A percentile compares a stretch with the other conserved stretches of the same genome.
These are phyloP conservation scores for Puya raimondii DNA, from an alignment of 176 grass and related monocot species.

Conservation along the genomic window DNA sequence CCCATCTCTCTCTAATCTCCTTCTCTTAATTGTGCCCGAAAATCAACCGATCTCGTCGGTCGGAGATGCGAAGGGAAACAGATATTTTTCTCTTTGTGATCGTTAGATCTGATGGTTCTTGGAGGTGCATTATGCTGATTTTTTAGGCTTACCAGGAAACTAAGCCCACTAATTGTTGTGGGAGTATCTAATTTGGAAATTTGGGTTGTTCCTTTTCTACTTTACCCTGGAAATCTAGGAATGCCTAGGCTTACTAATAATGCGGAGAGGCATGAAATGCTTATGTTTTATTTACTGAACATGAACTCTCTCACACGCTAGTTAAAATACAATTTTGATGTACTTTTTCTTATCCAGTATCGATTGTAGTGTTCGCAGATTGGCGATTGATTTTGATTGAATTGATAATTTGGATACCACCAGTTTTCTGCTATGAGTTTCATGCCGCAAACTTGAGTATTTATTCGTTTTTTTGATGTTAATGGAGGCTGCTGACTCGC, in stretches of 20 bases:
- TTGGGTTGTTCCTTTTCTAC: background rate
- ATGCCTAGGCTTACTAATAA: background rate
- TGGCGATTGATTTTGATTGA: no score
- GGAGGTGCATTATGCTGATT: background rate
- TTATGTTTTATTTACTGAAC: no score
- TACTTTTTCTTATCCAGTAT: no score
- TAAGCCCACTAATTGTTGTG: no score
- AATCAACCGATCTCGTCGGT: constrained; percentile 24
- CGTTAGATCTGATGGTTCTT: background rate
- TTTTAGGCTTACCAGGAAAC: background rate
- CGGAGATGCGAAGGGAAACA: background rate
- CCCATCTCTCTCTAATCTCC: background rate
- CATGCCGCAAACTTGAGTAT: constrained; percentile 1
- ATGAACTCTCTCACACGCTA: no score
- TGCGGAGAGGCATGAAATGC: background rate
- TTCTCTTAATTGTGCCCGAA: background rate
- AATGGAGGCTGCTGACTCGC: constrained; percentile 11
- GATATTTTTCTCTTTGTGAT: background rate
- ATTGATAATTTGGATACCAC: no score
- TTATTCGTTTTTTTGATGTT: background rate
- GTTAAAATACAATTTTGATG: no score
- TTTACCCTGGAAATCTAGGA: background rate
- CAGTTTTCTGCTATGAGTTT: constrained; percentile 1
- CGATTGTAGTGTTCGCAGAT: no score
- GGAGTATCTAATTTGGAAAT: no score